A percentile compares a stretch with the other conserved stretches of the same genome.
Evolutionary conservation across 2,329 filamentous ascomycete species (phyloP).

Genomic region (Nemania bipapillata): DNA sequence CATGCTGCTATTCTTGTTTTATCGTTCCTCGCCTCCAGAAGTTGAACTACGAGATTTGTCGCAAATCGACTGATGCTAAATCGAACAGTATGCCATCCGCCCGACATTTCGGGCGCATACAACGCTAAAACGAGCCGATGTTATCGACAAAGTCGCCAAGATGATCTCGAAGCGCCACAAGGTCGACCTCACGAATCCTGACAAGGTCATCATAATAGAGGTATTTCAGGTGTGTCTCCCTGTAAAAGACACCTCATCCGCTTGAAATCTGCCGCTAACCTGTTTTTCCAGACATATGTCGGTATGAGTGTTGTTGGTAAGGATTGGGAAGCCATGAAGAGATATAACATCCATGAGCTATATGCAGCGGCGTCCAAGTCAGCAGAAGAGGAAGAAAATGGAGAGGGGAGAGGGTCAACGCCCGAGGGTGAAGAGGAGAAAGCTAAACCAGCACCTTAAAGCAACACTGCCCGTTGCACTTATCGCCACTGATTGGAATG

Average conservation of each 20-base stretch:
- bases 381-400: constrained; percentile 11
- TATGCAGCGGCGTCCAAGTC: constrained; percentile 59
- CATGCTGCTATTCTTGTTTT: not conserved
- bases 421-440: constrained; percentile 20
- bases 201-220: constrained; percentile 82
- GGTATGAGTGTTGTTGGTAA: constrained; percentile 82
- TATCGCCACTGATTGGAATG: not conserved
- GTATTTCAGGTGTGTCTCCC: constrained; percentile 75
- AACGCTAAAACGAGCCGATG: constrained; percentile 71
- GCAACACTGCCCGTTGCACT: not conserved
- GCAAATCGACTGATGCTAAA: constrained; percentile 24
- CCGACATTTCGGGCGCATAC: constrained; percentile 80
- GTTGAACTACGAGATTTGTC: not conserved
- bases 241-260: not conserved
- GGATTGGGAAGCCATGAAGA: constrained; percentile 78
- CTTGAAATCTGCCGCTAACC: constrained; percentile 1
- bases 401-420: not conserved
- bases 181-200: constrained; percentile 80
- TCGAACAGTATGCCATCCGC: constrained; percentile 81
- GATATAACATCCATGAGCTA: constrained; percentile 81
- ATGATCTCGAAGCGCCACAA: constrained; percentile 74
- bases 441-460: constrained; percentile 22
- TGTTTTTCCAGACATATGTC: constrained; percentile 69
- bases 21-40: not conserved
- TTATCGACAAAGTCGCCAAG: constrained; percentile 77